These are phyloP conservation scores for Stephania cephalantha DNA, from an alignment of 164 flowering plant species.

Conservation along the genomic window DNA sequence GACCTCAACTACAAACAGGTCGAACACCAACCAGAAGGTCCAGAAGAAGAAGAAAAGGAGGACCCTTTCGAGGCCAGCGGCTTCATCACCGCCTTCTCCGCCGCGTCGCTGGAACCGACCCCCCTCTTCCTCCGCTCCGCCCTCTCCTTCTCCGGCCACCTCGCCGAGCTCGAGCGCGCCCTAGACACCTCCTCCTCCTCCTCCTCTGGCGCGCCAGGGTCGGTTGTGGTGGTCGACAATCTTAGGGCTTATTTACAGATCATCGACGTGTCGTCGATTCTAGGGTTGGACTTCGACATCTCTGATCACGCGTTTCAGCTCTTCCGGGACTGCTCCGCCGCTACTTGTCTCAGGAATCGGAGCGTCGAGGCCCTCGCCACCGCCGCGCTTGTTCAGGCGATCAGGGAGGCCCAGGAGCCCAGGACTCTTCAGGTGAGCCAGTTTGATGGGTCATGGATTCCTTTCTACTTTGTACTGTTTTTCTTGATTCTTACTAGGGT, in stretches of 20 bases:
- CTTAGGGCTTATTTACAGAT: constrained; percentile 92
- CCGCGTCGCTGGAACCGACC: constrained; percentile 78
- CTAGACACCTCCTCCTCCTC: constrained; percentile 32
- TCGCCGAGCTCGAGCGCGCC: constrained; percentile 84
- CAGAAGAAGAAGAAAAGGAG: constrained; percentile 24
- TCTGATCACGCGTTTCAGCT: constrained; percentile 90
- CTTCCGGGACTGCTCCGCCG: constrained; percentile 86
- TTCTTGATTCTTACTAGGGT: no score
- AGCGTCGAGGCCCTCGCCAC: constrained; percentile 97
- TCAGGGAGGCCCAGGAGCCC: constrained; percentile 95
- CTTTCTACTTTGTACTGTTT: no score
- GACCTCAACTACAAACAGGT: background rate
- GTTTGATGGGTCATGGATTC: no score
- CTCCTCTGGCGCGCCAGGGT: constrained; percentile 21
- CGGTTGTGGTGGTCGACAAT: constrained; percentile 66
- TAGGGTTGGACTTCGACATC: constrained; percentile 71
- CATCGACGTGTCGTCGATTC: constrained; percentile 79
- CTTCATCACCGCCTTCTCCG: constrained; percentile 89
- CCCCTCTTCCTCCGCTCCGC: constrained; percentile 64
- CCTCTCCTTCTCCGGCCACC: constrained; percentile 77
- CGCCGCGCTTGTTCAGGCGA: constrained; percentile 94
- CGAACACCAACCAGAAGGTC: background rate
- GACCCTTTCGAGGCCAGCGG: constrained; percentile 89
- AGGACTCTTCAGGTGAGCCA: constrained; percentile 82
- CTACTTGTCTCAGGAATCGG: constrained; percentile 93